A percentile compares a stretch with the other conserved stretches of the same genome.
Evolutionary conservation across 1,139 yeast genomes (phyloP).

Genomic region (Scheffersomyces cryptocercus): DNA sequence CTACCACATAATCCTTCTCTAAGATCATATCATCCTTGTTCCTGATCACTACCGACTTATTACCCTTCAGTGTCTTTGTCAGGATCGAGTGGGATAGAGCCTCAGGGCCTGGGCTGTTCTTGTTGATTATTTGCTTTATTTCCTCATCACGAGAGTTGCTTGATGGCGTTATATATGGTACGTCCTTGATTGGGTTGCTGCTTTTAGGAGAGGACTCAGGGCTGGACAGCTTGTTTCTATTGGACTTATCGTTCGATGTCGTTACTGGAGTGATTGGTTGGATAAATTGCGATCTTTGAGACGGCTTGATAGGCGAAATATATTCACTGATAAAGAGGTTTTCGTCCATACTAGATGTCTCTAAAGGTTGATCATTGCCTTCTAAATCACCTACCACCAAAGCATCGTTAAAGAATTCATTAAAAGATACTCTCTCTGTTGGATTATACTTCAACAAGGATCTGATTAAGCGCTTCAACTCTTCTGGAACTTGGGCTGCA

Average conservation of each 20-base stretch:
- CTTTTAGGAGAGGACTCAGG: conserved; percentile 3
- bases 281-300: conserved; percentile 16
- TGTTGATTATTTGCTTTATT: conserved; percentile 43
- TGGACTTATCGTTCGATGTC: background rate
- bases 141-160: conserved; percentile 40
- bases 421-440: conserved; percentile 81
- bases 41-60: conserved; percentile 14
- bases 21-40: conserved; percentile 47
- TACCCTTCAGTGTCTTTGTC: conserved; percentile 9
- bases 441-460: conserved; percentile 82
- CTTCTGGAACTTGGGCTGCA: conserved; percentile 58
- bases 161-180: background rate
- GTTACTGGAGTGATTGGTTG: conserved; percentile 14
- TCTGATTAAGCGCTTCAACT: conserved; percentile 67
- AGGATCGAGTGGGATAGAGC: conserved; percentile 25
- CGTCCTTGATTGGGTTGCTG: background rate
- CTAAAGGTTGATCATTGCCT: conserved; percentile 57
- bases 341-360: conserved; percentile 70
- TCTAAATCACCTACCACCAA: conserved; percentile 49
- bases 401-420: conserved; percentile 77
- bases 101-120: conserved; percentile 47
- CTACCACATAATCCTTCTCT: conserved; percentile 89
- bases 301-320: conserved; percentile 41
- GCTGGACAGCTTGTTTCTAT: background rate
- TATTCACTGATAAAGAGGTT: conserved; percentile 84